Conservation (phyloP, 208 protist species). For the Leishmania turanica region DNA sequence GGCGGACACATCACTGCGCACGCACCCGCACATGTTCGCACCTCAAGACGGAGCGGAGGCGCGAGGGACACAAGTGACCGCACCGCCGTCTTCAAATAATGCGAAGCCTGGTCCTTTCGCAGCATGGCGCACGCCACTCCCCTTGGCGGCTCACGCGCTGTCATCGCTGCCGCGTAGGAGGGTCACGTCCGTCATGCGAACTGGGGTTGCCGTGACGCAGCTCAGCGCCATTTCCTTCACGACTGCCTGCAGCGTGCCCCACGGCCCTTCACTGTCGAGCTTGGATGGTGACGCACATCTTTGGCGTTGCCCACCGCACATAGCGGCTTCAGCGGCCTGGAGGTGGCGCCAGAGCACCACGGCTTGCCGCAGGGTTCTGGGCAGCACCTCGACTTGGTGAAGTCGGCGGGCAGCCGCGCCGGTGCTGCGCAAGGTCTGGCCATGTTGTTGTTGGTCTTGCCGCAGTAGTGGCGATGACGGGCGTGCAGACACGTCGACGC, state of each 20-base stretch:
- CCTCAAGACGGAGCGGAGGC: not conserved
- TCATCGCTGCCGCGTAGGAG: constrained; percentile 15
- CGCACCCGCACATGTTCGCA: not conserved
- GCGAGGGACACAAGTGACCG: not conserved
- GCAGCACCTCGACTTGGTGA: constrained; percentile 29
- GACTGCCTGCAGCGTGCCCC: constrained; percentile 16
- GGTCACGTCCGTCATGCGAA: constrained; percentile 31
- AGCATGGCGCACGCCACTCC: not conserved
- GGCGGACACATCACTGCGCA: not conserved
- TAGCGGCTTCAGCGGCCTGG: not conserved
- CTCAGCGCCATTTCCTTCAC: constrained; percentile 37
- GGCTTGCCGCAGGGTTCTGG: constrained; percentile 38
- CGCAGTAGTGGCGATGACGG: not conserved
- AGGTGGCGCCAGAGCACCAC: constrained; percentile 41
- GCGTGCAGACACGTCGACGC: not conserved
- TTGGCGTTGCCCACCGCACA: not conserved
- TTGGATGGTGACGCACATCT: not conserved
- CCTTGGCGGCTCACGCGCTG: not conserved
- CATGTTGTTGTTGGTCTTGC: not conserved
- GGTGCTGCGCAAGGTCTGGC: not conserved
- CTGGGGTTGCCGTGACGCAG: constrained; percentile 26
- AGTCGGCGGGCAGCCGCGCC: constrained; percentile 11
- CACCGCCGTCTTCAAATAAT: not conserved
- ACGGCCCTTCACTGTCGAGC: not conserved
- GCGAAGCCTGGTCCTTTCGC: not conserved